Percentiles rank a stretch among this genome's conserved stretches.
Conservation (phyloP, 805 yeast species). For the Candida oleophila region DNA sequence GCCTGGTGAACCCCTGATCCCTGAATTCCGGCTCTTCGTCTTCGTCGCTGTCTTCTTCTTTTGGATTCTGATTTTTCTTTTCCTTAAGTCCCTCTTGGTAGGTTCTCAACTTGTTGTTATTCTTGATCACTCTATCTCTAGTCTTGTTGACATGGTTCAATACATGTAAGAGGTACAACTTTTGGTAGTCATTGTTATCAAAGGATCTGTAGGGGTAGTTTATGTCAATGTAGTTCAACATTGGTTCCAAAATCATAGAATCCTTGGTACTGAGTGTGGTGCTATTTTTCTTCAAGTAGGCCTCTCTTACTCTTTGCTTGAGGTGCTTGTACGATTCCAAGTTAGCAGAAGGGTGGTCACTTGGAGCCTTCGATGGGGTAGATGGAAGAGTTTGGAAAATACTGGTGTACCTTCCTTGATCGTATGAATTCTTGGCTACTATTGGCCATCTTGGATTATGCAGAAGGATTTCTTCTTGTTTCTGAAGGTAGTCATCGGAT, state of each 20-base stretch:
- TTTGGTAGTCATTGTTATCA: conserved; percentile 55
- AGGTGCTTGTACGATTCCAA: conserved; percentile 6
- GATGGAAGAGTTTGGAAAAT: conserved; percentile 36
- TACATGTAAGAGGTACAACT: conserved; percentile 66
- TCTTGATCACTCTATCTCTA: conserved; percentile 77
- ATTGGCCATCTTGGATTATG: conserved; percentile 28
- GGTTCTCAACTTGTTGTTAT: conserved; percentile 57
- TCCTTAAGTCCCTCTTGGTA: conserved; percentile 40
- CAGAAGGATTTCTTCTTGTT: conserved; percentile 19
- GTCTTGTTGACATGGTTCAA: conserved; percentile 85
- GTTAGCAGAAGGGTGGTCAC: conserved; percentile 17
- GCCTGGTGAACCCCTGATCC: conserved; percentile 95
- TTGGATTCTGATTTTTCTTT: conserved; percentile 37
- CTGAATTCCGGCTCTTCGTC: conserved; percentile 59
- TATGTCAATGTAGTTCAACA: conserved; percentile 73
- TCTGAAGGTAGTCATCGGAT: conserved; percentile 34
- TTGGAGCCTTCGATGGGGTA: conserved; percentile 9
- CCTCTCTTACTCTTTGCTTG: conserved; percentile 27
- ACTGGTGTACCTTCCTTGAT: conserved; percentile 23
- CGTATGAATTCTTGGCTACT: conserved; percentile 14
- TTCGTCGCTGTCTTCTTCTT: not conserved
- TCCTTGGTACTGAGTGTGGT: conserved; percentile 39
- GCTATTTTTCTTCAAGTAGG: conserved; percentile 16
- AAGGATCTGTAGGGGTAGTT: conserved; percentile 54
- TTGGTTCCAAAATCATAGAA: conserved; percentile 53